These are phyloP conservation scores for Anthracocystis panici-leucophaei DNA, from an alignment of 1,284 basidiomycete genomes.

Conservation along the genomic window DNA sequence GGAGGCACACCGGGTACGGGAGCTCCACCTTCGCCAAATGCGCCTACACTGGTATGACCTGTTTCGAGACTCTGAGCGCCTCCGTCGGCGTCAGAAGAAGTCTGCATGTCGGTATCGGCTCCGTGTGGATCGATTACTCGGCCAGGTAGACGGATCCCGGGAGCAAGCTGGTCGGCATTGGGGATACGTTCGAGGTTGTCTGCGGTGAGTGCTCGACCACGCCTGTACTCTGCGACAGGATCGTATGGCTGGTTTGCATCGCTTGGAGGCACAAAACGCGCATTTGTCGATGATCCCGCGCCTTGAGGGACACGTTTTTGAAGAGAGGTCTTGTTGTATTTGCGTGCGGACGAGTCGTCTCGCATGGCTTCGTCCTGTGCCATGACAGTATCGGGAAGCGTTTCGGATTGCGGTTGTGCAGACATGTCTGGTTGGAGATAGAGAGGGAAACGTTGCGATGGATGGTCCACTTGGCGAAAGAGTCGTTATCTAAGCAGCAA, in stretches of 20 bases:
- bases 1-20: conserved; percentile 62
- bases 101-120: conserved; percentile 45
- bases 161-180: conserved; percentile 66
- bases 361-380: conserved; percentile 44
- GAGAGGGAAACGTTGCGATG: background rate
- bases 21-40: conserved; percentile 53
- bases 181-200: conserved; percentile 66
- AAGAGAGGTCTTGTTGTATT: conserved; percentile 54
- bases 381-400: conserved; percentile 28
- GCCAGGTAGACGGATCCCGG: conserved; percentile 64
- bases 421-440: conserved; percentile 15
- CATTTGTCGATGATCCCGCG: conserved; percentile 11
- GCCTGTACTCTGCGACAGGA: conserved; percentile 45
- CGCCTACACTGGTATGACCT: conserved; percentile 49
- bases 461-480: background rate
- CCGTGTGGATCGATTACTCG: conserved; percentile 28
- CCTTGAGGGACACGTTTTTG: conserved; percentile 20
- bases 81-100: conserved; percentile 50
- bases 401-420: conserved; percentile 12
- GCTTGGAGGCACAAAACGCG: conserved; percentile 14
- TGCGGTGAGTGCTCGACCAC: conserved; percentile 59
- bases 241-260: conserved; percentile 38
- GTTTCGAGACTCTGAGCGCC: conserved; percentile 48
- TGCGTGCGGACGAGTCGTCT: conserved; percentile 52
- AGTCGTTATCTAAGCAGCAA: background rate